These are phyloP conservation scores for Dalbergia cultrata DNA, from an alignment of 306 rosid species.

Conservation along the genomic window DNA sequence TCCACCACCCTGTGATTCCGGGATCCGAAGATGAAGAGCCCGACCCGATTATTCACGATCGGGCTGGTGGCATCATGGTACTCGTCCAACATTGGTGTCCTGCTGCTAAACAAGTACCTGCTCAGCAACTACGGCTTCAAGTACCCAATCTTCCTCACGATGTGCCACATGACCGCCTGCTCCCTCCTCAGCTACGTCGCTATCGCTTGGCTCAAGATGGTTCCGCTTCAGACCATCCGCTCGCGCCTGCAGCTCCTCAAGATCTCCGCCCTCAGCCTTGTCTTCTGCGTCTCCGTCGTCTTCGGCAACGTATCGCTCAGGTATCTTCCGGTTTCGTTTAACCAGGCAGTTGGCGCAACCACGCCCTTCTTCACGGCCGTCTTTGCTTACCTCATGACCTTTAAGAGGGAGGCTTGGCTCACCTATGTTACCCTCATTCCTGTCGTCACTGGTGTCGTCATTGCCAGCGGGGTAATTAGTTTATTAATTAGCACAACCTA, in stretches of 20 bases:
- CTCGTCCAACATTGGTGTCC: slow-evolving; percentile 95
- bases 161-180: slow-evolving; percentile 99
- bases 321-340: slow-evolving; percentile 90
- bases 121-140: slow-evolving; percentile 96
- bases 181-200: slow-evolving; percentile 92
- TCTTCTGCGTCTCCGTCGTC: slow-evolving; percentile 94
- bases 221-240: slow-evolving; percentile 93
- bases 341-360: slow-evolving; percentile 96
- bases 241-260: slow-evolving; percentile 88
- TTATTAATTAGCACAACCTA: no score
- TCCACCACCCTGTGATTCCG: neutral
- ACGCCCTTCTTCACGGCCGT: slow-evolving; percentile 98
- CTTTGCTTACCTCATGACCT: slow-evolving; percentile 88
- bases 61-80: slow-evolving; percentile 88
- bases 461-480: slow-evolving; percentile 91
- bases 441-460: slow-evolving; percentile 92
- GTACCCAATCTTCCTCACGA: slow-evolving; percentile 98
- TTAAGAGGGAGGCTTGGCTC: slow-evolving; percentile 96
- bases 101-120: slow-evolving; percentile 89
- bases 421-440: slow-evolving; percentile 92
- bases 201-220: slow-evolving; percentile 95
- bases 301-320: slow-evolving; percentile 93
- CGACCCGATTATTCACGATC: slow-evolving; percentile 85
- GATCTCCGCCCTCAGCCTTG: slow-evolving; percentile 84
- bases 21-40: slow-evolving; percentile 61